Evolutionary conservation across 2,329 filamentous ascomycete species (phyloP).

Genomic region (Dactylonectria estremocensis): DNA sequence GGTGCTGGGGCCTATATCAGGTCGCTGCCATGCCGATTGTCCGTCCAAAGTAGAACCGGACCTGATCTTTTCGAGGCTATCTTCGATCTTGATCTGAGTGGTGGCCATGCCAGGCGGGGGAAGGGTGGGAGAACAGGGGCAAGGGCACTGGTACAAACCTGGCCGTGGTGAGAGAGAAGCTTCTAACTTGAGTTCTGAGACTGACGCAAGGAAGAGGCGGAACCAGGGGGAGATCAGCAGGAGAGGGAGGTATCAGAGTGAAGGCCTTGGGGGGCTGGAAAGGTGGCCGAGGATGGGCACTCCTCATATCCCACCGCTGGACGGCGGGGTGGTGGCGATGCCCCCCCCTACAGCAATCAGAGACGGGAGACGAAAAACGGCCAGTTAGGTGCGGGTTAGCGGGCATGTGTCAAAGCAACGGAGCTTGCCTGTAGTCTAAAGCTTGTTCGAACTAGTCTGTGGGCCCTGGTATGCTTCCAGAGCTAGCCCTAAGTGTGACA

Average conservation of each 20-base stretch:
- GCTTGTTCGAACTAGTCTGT: neutral
- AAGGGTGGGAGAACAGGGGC: neutral
- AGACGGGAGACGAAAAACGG: too few relatives aligned
- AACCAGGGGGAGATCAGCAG: conserved; percentile 1
- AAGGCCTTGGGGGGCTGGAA: neutral
- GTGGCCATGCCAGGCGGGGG: neutral
- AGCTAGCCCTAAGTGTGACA: neutral
- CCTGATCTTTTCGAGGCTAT: neutral
- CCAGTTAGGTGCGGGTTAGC: too few relatives aligned
- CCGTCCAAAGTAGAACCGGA: conserved; percentile 2
- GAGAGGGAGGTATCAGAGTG: conserved; percentile 1
- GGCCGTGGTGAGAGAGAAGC: neutral
- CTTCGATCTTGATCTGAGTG: conserved; percentile 6
- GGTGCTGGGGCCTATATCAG: conserved; percentile 7
- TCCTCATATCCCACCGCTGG: neutral
- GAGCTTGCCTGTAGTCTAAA: neutral
- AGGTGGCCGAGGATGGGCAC: neutral
- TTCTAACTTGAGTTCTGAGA: neutral
- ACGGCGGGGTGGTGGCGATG: too few relatives aligned
- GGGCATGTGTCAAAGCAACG: too few relatives aligned
- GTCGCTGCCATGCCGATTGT: conserved; percentile 6
- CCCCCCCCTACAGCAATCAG: too few relatives aligned
- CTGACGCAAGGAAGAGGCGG: neutral
- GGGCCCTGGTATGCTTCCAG: neutral
- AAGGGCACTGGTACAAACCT: neutral